A percentile compares a stretch with the other conserved stretches of the same genome.
Conservation (phyloP, 2,329 filamentous ascomycete genomes). For the Penicillium paneum region DNA sequence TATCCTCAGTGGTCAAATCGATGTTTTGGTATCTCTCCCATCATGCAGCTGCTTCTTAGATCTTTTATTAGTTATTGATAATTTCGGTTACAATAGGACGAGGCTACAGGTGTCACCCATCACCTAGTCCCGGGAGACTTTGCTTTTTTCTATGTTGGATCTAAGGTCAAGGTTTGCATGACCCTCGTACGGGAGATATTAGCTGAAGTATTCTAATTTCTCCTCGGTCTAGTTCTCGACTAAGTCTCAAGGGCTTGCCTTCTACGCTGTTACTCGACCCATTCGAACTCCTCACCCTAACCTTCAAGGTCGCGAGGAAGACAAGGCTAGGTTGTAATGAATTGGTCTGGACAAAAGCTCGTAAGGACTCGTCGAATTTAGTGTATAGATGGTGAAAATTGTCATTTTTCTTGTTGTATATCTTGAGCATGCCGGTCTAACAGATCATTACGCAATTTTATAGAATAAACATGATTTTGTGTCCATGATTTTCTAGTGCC, state of each 20-base stretch:
- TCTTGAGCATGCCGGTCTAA: neutral
- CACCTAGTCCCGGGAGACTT: constrained; percentile 18
- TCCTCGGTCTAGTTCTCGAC: constrained; percentile 17
- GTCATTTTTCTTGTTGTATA: neutral
- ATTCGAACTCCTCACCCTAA: constrained; percentile 18
- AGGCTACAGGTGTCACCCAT: constrained; percentile 18
- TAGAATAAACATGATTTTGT: neutral
- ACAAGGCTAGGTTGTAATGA: constrained; percentile 8
- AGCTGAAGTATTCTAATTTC: constrained; percentile 2
- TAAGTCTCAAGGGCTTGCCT: constrained; percentile 20
- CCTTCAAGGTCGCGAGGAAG: constrained; percentile 19
- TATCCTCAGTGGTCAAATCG: constrained; percentile 25
- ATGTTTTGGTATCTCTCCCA: constrained; percentile 18
- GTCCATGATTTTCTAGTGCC: neutral
- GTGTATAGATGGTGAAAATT: neutral
- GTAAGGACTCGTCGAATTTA: neutral
- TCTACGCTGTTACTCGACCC: constrained; percentile 23
- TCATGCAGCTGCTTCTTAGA: neutral
- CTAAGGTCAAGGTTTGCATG: constrained; percentile 20
- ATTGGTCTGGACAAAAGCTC: neutral
- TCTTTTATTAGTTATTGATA: neutral
- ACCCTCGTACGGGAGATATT: neutral
- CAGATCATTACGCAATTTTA: neutral
- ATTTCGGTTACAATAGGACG: constrained; percentile 7
- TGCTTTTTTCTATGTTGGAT: constrained; percentile 19